A percentile compares a stretch with the other conserved stretches of the same genome.
These are phyloP conservation scores for Aspergillus egyptiacus DNA, from an alignment of 495 filamentous ascomycete species.

Conservation along the genomic window DNA sequence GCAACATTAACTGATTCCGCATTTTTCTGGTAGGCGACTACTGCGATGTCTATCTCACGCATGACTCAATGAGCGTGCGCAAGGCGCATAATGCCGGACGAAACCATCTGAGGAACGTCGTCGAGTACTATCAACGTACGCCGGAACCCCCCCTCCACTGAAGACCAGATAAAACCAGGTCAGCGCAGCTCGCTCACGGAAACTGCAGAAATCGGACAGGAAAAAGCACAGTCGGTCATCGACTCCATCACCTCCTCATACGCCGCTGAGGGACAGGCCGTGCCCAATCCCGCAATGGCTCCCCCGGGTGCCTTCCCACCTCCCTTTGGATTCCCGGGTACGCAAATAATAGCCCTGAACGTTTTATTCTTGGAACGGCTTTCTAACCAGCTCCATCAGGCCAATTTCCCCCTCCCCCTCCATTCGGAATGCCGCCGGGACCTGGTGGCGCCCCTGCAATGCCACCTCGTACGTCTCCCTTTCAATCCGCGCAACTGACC, in stretches of 20 bases:
- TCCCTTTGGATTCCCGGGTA: conserved; percentile 56
- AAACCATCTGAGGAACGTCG: conserved; percentile 94
- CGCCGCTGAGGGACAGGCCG: conserved; percentile 82
- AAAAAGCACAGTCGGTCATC: conserved; percentile 97
- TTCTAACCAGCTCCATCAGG: conserved; percentile 37
- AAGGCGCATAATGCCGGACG: conserved; percentile 96
- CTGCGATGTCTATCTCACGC: conserved; percentile 99
- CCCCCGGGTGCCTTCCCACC: conserved; percentile 44
- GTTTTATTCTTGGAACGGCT: not conserved
- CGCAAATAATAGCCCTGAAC: not conserved
- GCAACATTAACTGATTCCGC: conserved; percentile 7
- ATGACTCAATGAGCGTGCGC: conserved; percentile 99
- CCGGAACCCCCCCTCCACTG: not conserved
- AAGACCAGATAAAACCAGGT: not conserved
- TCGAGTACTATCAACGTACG: conserved; percentile 96
- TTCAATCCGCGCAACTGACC: conserved; percentile 15
- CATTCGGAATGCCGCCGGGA: conserved; percentile 47
- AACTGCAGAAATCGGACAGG: conserved; percentile 85
- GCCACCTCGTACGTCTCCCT: conserved; percentile 39
- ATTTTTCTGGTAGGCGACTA: conserved; percentile 70
- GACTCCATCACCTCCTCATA: conserved; percentile 95
- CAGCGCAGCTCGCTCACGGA: not conserved
- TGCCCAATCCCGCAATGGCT: conserved; percentile 74
- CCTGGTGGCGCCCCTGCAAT: conserved; percentile 38
- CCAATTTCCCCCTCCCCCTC: conserved; percentile 50